Conservation (phyloP, 495 filamentous ascomycete species). For the Penicillium herquei region DNA sequence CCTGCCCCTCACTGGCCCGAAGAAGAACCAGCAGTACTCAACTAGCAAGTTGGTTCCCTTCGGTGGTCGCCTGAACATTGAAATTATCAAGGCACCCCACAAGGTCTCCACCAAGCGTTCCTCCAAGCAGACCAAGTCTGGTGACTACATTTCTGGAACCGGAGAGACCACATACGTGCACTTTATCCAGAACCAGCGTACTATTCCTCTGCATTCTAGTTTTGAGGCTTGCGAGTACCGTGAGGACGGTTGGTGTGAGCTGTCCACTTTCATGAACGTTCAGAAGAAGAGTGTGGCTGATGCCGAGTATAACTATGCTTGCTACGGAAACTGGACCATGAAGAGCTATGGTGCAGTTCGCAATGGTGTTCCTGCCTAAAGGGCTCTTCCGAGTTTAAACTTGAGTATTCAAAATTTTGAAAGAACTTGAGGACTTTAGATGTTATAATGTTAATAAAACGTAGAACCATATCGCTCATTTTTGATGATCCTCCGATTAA, state of each 20-base stretch:
- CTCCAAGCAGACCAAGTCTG: conserved; percentile 7
- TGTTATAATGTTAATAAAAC: too few species aligned
- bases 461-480: too few species aligned
- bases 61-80: conserved; percentile 60
- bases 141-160: conserved; percentile 15
- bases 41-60: conserved; percentile 60
- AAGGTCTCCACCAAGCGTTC: conserved; percentile 45
- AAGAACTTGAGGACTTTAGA: too few species aligned
- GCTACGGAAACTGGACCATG: conserved; percentile 30
- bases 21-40: conserved; percentile 48
- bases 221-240: conserved; percentile 55
- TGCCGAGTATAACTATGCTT: conserved; percentile 53
- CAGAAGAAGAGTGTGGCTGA: conserved; percentile 43
- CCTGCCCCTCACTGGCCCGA: conserved; percentile 41
- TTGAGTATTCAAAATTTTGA: too few species aligned
- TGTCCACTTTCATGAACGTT: conserved; percentile 53
- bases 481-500: too few species aligned
- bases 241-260: conserved; percentile 65
- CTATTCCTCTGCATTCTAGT: conserved; percentile 55
- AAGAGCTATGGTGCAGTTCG: conserved; percentile 12
- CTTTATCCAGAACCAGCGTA: conserved; percentile 64
- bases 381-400: too few species aligned
- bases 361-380: conserved; percentile 21
- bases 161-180: conserved; percentile 57
- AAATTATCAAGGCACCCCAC: conserved; percentile 57